These are phyloP conservation scores for Metarhizium anisopliae DNA, from an alignment of 2,329 filamentous ascomycete species.

Conservation along the genomic window DNA sequence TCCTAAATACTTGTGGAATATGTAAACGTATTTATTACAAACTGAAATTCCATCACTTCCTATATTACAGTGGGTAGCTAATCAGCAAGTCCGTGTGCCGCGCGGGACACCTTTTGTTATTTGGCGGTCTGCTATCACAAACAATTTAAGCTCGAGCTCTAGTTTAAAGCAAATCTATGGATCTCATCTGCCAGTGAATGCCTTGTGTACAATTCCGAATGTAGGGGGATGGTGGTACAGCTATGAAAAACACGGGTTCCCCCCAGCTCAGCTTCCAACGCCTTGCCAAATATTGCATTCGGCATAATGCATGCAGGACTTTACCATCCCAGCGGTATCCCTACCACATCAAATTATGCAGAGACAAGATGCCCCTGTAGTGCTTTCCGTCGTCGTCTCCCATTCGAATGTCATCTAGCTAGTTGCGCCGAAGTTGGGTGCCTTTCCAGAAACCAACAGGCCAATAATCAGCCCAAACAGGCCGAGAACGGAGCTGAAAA, in stretches of 20 bases:
- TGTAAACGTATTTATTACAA: not conserved
- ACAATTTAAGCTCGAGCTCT: not conserved
- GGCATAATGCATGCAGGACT: constrained; percentile 23
- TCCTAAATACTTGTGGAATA: not conserved
- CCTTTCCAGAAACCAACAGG: constrained; percentile 77
- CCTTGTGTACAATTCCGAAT: constrained; percentile 24
- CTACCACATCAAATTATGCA: not conserved
- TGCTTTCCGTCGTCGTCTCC: not conserved
- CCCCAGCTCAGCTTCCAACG: constrained; percentile 28
- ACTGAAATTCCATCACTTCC: not conserved
- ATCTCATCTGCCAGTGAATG: constrained; percentile 16
- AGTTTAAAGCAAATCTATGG: constrained; percentile 8
- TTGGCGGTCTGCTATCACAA: too few relatives aligned
- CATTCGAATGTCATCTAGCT: not conserved
- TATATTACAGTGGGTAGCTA: too few relatives aligned
- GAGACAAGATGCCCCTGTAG: not conserved
- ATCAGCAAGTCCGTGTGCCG: too few relatives aligned
- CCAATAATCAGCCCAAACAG: constrained; percentile 95
- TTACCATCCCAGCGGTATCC: not conserved
- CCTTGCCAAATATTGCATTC: constrained; percentile 25
- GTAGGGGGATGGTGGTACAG: constrained; percentile 24
- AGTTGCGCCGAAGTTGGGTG: constrained; percentile 29
- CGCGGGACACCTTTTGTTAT: too few relatives aligned
- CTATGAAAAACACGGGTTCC: constrained; percentile 18
- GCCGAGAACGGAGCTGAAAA: constrained; percentile 95